Evolutionary conservation across 805 yeast genomes (phyloP), one percentile per base, ranked within the genome.

Genomic region (Yamadazyma phyllophila): DNA sequence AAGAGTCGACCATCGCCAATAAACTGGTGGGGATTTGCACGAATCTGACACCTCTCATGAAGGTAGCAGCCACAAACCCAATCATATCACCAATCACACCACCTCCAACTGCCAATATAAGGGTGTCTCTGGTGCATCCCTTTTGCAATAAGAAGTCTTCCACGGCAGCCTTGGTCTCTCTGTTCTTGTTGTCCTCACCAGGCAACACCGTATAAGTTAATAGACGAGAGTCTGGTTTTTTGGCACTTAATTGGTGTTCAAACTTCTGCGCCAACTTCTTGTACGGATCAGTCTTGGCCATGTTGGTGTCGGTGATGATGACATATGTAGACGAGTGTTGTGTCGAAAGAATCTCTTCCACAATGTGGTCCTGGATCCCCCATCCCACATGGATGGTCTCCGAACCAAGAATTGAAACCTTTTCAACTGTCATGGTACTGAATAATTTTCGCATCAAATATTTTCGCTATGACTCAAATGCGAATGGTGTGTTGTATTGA

Each of bases 71-170:
- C 35, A 94, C 98, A 63, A 82, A 94, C 3, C 99, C 99, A 54
- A 92, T 88, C 99, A 94, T 92, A 62, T 94, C 99, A 49, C 99
- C 99, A 65, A 94, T 92, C 43, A 94, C 95, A 57, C 99, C 99
- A 54, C 99, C 99, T 50, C 99, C 99, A 48, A 94, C 81, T 7
- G 99, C 99, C 39, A 94, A 69, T 46, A 94, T 82, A 20, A 94
- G 88, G 2, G 98, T 90, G 63, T 94, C 99, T 67, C 99, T 81
- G 12, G 98, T 94, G 66, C 99, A 94, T 20, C 96, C 96, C 59
- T 88, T 69, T 4, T 67, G 59, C 50, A 94, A 76, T 58, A 94
- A 70, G 66, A 78, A 92, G 66, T 94, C 99, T 69, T 94, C 99
- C 46, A 94, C 91, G 9, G 80, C 82, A 24, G 94, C 98, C 67